Evolutionary conservation across 2,329 filamentous ascomycete species (phyloP).

Genomic region (Ophiostoma quercus): DNA sequence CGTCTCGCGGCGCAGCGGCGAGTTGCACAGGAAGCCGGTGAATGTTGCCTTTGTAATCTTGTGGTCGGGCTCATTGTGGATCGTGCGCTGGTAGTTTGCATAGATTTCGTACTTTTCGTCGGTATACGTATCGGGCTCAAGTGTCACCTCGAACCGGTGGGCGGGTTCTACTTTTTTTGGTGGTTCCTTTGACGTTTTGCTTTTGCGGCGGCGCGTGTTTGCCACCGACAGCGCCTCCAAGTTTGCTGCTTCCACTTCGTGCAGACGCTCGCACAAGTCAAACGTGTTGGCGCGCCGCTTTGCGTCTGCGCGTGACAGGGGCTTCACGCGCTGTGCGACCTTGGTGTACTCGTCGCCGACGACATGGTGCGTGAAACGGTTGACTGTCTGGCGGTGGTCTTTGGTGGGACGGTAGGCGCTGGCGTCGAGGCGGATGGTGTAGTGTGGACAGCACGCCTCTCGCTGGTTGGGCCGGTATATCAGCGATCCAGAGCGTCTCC

Average conservation of each 20-base stretch:
- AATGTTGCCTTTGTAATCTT: conserved; percentile 60
- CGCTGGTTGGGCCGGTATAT: conserved; percentile 75
- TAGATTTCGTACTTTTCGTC: conserved; percentile 71
- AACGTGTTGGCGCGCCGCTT: conserved; percentile 63
- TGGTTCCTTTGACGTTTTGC: background rate
- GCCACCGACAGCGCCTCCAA: conserved; percentile 35
- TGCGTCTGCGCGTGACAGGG: conserved; percentile 60
- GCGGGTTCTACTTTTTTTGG: conserved; percentile 47
- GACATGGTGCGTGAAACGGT: conserved; percentile 65
- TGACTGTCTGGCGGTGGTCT: conserved; percentile 69
- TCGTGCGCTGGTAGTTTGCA: conserved; percentile 66
- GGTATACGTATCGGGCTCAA: conserved; percentile 66
- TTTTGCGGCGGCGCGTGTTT: background rate
- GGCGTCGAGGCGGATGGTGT: conserved; percentile 70
- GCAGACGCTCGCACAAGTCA: conserved; percentile 59
- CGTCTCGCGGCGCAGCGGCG: conserved; percentile 53
- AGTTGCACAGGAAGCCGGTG: conserved; percentile 66
- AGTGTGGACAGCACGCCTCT: conserved; percentile 86
- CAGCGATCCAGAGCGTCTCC: conserved; percentile 66
- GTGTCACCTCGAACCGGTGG: conserved; percentile 61
- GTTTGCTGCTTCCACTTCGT: conserved; percentile 58
- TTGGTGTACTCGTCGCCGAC: conserved; percentile 63
- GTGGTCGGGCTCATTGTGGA: conserved; percentile 61
- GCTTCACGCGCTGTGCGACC: conserved; percentile 58
- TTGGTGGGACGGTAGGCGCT: conserved; percentile 58